Conservation (phyloP, 805 yeast species). For the Yarrowia yakushimensis region DNA sequence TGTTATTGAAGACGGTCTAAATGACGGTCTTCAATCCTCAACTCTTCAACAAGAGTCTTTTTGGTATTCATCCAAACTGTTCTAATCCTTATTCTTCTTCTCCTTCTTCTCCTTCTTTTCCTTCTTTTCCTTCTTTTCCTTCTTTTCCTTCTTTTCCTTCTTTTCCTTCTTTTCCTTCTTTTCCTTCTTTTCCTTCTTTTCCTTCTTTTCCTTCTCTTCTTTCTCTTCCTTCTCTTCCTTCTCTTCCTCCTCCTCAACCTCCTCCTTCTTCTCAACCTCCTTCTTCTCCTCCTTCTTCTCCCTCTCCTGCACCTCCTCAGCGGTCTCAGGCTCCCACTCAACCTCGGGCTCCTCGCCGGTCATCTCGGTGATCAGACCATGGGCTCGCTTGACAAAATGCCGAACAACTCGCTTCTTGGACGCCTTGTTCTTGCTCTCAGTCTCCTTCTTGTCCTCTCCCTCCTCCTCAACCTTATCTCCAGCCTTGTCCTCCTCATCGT, state of each 20-base stretch:
- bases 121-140: constrained; percentile 25
- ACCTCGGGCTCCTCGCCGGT: constrained; percentile 28
- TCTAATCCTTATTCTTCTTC: background rate
- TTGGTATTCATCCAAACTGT: no score
- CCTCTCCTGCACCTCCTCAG: constrained; percentile 7
- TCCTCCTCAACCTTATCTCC: background rate
- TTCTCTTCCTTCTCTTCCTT: constrained; percentile 1
- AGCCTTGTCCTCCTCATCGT: constrained; percentile 26
- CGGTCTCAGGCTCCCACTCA: constrained; percentile 17
- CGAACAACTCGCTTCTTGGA: constrained; percentile 1
- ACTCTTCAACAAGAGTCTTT: background rate
- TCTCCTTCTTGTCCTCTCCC: constrained; percentile 26
- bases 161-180: background rate
- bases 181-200: background rate
- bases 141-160: no score
- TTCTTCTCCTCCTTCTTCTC: constrained; percentile 25
- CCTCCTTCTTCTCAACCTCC: constrained; percentile 1
- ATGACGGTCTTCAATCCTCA: no score
- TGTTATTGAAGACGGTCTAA: no score
- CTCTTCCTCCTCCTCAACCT: background rate
- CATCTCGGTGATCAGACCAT: constrained; percentile 26
- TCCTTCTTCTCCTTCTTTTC: constrained; percentile 17
- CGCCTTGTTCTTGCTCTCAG: constrained; percentile 26
- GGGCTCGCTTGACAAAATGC: constrained; percentile 31
- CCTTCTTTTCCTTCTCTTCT: constrained; percentile 26